Evolutionary conservation across 257 asterid species (phyloP).

Genomic region (Solanum bukasovii): DNA sequence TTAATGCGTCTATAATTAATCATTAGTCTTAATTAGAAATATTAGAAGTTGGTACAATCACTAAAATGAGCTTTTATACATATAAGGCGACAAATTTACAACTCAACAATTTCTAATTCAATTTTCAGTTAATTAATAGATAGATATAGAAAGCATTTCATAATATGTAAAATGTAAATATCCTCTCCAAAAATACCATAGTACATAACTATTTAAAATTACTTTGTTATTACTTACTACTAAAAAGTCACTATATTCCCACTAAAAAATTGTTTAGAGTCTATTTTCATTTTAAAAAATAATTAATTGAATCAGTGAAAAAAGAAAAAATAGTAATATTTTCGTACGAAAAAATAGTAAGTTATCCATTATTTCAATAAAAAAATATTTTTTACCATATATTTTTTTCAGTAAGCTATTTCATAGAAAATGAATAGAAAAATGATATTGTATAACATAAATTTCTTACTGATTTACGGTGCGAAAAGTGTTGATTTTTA

Average conservation of each 20-base stretch:
- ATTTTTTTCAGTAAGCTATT: neutral
- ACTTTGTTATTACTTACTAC: neutral
- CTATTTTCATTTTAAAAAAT: too few species aligned
- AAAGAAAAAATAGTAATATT: neutral
- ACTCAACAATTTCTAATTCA: neutral
- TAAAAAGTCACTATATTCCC: neutral
- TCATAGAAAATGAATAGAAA: neutral
- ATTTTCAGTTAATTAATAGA: neutral
- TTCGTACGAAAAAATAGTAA: neutral
- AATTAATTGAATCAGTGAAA: too few species aligned
- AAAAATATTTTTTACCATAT: rapidly evolving
- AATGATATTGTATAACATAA: neutral
- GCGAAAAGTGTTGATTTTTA: neutral
- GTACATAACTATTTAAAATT: neutral
- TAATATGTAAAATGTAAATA: neutral
- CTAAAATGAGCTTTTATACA: neutral
- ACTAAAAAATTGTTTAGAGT: too few species aligned
- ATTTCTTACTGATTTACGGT: neutral
- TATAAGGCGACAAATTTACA: neutral
- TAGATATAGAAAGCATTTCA: neutral
- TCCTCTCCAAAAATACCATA: neutral
- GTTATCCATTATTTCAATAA: neutral
- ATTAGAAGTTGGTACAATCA: neutral
- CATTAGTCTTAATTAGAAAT: neutral
- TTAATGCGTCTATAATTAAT: neutral